Evolutionary conservation across 768 basidiomycete species (phyloP), one percentile per base, ranked within the genome.

Genomic region (Mycena filopes): DNA sequence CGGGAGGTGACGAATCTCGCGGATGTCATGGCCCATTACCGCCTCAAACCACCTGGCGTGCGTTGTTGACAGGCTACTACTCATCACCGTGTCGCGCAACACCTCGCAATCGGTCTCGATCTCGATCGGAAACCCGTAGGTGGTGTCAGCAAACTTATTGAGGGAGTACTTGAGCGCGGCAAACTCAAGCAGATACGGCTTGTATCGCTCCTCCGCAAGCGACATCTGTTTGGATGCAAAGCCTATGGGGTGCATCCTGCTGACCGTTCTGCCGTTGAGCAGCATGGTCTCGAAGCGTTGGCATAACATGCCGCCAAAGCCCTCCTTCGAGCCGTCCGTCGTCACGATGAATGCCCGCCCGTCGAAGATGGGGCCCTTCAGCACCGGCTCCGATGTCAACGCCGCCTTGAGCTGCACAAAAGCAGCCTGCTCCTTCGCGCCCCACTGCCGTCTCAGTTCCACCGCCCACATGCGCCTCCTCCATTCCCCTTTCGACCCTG

Each of bases 171-270:
- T 49, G 48, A 49, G 48, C 8, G 48, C 48, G 13, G 77, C 77
- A 53, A 79, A 77, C 50, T 79, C 75, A 9, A 76, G 70, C 4
- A 77, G 48, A 56, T 71, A 79, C 0, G 75, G 77, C 48, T 71
- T 67, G 63, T 77, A 79, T 10, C 68, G 67, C 42, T 72, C 74
- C 53, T 78, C 77, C 1, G 70, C 57, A 0, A 36, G 40, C 0
- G 77, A 79, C 13, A 77, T 78, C 13, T 74, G 60, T 51, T 79
- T 79, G 11, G 77, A 79, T 12, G 72, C 69, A 54, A 76, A 80
- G 0, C 62, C 76, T 3, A 80, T 68, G 0, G 79, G 79, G 55
- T 77, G 75, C 6, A 71, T 29, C 1, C 46, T 21, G n/a, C 41
- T n/a, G 8, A 71, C 65, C 1, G 25, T 54, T 15, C 20, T 48